Conservation (phyloP, 192 early-diverging fungal genomes). For the Funneliformis mosseae region DNA sequence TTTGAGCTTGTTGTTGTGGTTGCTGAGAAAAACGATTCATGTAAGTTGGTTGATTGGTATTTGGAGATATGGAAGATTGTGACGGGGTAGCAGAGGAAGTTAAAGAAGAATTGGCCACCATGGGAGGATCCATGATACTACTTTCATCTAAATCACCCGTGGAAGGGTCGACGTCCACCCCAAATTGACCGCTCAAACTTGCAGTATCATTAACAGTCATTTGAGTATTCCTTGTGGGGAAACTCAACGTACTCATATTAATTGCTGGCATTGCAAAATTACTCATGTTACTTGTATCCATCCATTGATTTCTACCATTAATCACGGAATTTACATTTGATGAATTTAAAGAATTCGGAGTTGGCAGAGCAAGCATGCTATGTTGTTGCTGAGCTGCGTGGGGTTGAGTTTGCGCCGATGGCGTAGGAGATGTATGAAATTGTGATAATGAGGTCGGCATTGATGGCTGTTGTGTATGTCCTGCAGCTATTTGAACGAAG, state of each 20-base stretch:
- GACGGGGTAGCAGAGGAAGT: not conserved
- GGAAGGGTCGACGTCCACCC: not conserved
- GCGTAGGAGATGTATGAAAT: not conserved
- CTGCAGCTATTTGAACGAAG: not conserved
- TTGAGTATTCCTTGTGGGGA: not conserved
- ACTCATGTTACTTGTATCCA: slow-evolving; percentile 27
- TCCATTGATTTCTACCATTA: not conserved
- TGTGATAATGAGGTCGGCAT: not conserved
- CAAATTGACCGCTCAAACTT: not conserved
- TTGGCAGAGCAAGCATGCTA: slow-evolving; percentile 19
- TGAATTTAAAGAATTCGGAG: not conserved
- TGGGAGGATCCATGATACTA: slow-evolving; percentile 9
- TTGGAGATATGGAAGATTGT: slow-evolving; percentile 17
- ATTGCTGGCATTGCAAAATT: not conserved
- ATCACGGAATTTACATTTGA: not conserved
- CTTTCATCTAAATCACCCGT: not conserved
- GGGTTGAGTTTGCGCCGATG: slow-evolving; percentile 5
- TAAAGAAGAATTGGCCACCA: not conserved
- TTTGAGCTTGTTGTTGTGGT: slow-evolving; percentile 23
- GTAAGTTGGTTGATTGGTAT: slow-evolving; percentile 7
- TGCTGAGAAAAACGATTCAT: slow-evolving; percentile 10
- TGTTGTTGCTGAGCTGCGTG: not conserved
- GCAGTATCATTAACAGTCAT: not conserved
- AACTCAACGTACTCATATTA: slow-evolving; percentile 3
- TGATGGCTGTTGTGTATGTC: not conserved